Percentiles rank a stretch among this genome's conserved stretches.
These are phyloP conservation scores for Neurospora sp. DNA, from an alignment of 495 filamentous ascomycete species.

Conservation along the genomic window DNA sequence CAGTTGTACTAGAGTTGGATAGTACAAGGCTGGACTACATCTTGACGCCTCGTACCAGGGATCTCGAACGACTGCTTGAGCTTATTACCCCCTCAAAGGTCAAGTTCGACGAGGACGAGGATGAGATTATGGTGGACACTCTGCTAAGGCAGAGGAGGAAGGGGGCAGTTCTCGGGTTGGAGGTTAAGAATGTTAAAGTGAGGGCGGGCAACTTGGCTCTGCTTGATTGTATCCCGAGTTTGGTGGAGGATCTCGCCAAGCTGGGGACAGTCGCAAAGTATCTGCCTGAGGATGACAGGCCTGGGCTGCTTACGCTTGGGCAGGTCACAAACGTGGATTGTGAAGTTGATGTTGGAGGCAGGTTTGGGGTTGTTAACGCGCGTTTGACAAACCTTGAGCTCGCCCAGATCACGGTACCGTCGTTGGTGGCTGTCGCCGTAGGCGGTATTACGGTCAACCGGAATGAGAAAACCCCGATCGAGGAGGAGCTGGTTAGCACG, in stretches of 20 bases:
- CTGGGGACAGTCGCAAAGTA: constrained; percentile 88
- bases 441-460: constrained; percentile 47
- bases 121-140: constrained; percentile 91
- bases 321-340: constrained; percentile 52
- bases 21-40: constrained; percentile 68
- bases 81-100: constrained; percentile 86
- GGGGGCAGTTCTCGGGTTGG: constrained; percentile 70
- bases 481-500: constrained; percentile 55
- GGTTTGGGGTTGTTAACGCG: constrained; percentile 54
- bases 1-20: constrained; percentile 40
- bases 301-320: constrained; percentile 70
- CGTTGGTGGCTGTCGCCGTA: constrained; percentile 66
- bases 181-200: constrained; percentile 50
- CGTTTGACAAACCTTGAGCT: constrained; percentile 52
- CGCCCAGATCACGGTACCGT: constrained; percentile 77
- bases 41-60: constrained; percentile 59
- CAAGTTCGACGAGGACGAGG: constrained; percentile 75
- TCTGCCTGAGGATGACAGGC: constrained; percentile 89
- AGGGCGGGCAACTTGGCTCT: constrained; percentile 48
- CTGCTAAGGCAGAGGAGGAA: constrained; percentile 82
- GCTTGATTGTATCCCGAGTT: constrained; percentile 50
- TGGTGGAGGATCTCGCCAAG: constrained; percentile 68
- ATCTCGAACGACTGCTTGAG: constrained; percentile 71
- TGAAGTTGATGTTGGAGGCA: constrained; percentile 47
- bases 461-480: constrained; percentile 47